Evolutionary conservation across 176 grass and related monocot genomes (phyloP).

Genomic region (Aegilops bicornis): DNA sequence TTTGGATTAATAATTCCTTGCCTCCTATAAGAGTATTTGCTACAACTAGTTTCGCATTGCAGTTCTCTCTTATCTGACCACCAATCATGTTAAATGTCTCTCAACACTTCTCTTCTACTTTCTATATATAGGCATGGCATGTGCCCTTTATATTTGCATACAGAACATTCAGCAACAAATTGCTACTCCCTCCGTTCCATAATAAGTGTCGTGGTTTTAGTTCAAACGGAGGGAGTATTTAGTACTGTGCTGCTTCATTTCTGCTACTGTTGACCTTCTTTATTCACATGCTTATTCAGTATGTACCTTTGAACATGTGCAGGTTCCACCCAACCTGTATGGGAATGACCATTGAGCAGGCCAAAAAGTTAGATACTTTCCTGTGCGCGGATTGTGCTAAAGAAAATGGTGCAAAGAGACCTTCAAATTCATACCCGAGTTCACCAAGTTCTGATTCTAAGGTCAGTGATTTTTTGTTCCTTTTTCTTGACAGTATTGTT

Average conservation of each 20-base stretch:
- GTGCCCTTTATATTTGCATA: not conserved
- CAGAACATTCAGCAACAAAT: not conserved
- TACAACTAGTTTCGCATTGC: not conserved
- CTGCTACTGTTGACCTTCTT: conserved; percentile 4
- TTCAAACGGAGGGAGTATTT: not conserved
- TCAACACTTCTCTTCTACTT: not conserved
- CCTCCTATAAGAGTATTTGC: not conserved
- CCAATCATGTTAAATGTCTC: not conserved
- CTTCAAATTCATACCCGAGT: conserved; percentile 47
- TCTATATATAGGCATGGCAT: not conserved
- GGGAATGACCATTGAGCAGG: conserved; percentile 88
- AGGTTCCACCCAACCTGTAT: conserved; percentile 98
- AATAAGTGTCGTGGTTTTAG: no score
- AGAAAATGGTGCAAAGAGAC: conserved; percentile 74
- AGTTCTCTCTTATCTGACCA: not conserved
- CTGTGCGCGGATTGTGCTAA: conserved; percentile 69
- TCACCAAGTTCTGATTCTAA: conserved; percentile 61
- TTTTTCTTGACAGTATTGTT: not conserved
- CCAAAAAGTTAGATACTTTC: conserved; percentile 78
- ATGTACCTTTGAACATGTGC: conserved; percentile 20
- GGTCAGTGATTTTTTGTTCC: conserved; percentile 33
- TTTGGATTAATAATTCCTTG: not conserved
- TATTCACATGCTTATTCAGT: conserved; percentile 15
- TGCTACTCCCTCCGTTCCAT: not conserved
- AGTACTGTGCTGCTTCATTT: not conserved